These are phyloP conservation scores for Mimosa pudica DNA, from an alignment of 306 rosid species.

Conservation along the genomic window DNA sequence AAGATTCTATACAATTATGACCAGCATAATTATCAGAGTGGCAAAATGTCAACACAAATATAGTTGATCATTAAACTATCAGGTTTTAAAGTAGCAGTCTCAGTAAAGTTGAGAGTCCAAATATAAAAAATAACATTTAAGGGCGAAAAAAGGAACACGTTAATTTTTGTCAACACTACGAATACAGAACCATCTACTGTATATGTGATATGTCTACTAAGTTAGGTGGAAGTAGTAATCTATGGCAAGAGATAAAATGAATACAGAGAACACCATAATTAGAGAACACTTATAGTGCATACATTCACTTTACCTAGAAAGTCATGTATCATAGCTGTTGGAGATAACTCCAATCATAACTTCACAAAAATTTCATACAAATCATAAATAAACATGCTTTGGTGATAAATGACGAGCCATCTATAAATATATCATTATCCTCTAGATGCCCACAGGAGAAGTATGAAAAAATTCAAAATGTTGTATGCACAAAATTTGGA, in stretches of 20 bases:
- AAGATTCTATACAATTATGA: neutral
- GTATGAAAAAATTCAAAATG: slow-evolving; percentile 15
- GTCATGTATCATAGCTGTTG: neutral
- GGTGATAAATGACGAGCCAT: neutral
- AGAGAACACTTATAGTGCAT: neutral
- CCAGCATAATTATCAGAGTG: neutral
- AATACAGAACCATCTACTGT: neutral
- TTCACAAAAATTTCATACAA: neutral
- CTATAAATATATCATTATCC: neutral
- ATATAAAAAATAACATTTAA: neutral
- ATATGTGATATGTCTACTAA: neutral
- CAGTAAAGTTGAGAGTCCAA: neutral
- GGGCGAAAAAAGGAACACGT: neutral
- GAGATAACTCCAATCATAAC: slow-evolving; percentile 1
- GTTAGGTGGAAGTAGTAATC: neutral
- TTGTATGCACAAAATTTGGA: slow-evolving; percentile 9
- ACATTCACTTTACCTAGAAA: neutral
- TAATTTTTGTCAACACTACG: neutral
- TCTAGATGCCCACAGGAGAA: slow-evolving; percentile 4
- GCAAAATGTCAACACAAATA: neutral
- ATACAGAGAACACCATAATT: neutral
- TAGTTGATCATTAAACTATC: neutral
- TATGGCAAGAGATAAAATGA: neutral
- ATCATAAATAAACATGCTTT: slow-evolving; percentile 3
- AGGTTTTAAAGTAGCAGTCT: neutral